phyloP scores from a whole-genome alignment of 139 green algal genomes.

The Chlorella sp. region DNA sequence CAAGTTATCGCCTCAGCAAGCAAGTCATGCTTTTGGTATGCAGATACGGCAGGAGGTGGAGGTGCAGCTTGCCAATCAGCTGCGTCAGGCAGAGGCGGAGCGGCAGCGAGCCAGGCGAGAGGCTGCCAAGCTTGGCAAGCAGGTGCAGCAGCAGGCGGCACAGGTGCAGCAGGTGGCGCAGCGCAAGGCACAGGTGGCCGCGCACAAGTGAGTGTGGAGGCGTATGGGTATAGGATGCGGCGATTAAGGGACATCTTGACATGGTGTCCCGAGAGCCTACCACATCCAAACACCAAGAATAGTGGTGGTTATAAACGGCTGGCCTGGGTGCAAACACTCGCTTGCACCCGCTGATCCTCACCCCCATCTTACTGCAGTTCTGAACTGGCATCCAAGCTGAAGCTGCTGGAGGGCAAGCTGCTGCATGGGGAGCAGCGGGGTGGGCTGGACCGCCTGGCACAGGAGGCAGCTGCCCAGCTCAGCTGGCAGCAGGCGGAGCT shows the following conservation, averaged over 20 bases:
- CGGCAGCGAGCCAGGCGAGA: conserved; percentile 6
- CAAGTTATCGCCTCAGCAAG: too few relatives aligned
- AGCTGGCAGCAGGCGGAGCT: conserved; percentile 55
- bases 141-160: conserved; percentile 24
- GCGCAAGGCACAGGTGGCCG: conserved; percentile 52
- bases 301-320: too few relatives aligned
- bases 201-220: conserved; percentile 25
- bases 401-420: conserved; percentile 80
- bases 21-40: background rate
- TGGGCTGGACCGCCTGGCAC: conserved; percentile 64
- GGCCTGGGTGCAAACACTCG: too few relatives aligned
- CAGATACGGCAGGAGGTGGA: conserved; percentile 37
- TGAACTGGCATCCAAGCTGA: conserved; percentile 66
- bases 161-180: conserved; percentile 16
- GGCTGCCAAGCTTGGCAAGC: conserved; percentile 26
- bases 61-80: conserved; percentile 21
- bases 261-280: too few relatives aligned
- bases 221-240: too few relatives aligned
- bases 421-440: conserved; percentile 63
- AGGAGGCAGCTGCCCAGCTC: conserved; percentile 60
- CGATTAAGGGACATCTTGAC: too few relatives aligned
- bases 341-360: too few relatives aligned
- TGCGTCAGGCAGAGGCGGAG: conserved; percentile 21
- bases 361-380: conserved; percentile 40
- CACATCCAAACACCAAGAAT: too few relatives aligned